phyloP scores from a whole-genome alignment of 805 yeast species.

The Ogataea salicorniae region DNA sequence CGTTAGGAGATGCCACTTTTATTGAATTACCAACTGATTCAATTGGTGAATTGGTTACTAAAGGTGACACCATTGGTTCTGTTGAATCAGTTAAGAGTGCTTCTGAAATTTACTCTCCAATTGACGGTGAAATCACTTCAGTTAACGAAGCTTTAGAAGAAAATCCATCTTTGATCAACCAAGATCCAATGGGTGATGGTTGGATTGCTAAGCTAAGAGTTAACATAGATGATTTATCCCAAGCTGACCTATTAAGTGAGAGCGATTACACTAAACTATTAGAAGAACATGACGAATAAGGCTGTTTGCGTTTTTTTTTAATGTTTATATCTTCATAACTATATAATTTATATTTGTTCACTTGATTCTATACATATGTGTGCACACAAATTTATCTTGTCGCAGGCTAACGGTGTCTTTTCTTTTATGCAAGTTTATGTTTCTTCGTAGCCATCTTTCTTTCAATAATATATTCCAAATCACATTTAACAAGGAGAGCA shows the following conservation, averaged over 20 bases:
- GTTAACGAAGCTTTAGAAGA: slow-evolving; percentile 62
- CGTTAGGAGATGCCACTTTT: slow-evolving; percentile 94
- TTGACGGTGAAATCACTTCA: slow-evolving; percentile 68
- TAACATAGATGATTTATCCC: slow-evolving; percentile 22
- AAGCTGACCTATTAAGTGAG: slow-evolving; percentile 45
- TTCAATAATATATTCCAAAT: background rate
- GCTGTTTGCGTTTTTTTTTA: background rate
- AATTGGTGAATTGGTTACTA: slow-evolving; percentile 35
- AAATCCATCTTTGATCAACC: slow-evolving; percentile 73
- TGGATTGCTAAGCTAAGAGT: slow-evolving; percentile 83
- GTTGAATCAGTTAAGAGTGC: slow-evolving; percentile 95
- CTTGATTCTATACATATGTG: background rate
- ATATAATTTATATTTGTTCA: background rate
- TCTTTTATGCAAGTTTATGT: background rate
- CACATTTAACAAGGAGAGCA: background rate
- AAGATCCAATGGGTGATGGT: slow-evolving; percentile 90
- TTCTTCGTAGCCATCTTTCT: background rate
- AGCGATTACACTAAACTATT: slow-evolving; percentile 54
- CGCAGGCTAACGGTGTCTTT: too few relatives aligned
- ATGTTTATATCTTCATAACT: slow-evolving; percentile 1
- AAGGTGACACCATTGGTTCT: slow-evolving; percentile 84
- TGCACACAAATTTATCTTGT: too few relatives aligned
- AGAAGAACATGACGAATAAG: slow-evolving; percentile 43
- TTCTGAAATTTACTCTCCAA: slow-evolving; percentile 86
- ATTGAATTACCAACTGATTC: slow-evolving; percentile 70